Evolutionary conservation across 345 rosid species (phyloP).

Genomic region (Syzygium oleosum): DNA sequence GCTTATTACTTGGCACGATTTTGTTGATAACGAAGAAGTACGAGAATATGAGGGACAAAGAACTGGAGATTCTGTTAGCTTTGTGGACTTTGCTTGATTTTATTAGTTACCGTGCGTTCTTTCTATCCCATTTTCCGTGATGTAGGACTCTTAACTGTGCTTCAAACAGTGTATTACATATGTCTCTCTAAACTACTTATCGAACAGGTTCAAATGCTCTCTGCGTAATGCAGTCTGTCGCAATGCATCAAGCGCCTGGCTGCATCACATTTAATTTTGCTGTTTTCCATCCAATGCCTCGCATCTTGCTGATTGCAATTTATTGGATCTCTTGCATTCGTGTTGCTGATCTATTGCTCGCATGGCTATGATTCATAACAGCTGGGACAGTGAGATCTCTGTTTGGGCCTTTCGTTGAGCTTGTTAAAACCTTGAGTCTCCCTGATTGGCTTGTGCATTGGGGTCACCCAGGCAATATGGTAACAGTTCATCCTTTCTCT

Average conservation of each 20-base stretch:
- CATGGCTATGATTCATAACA: conserved; percentile 9
- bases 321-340: neutral
- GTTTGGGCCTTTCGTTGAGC: conserved; percentile 69
- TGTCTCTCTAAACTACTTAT: neutral
- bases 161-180: neutral
- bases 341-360: neutral
- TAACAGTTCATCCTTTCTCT: conserved; percentile 8
- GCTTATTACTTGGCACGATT: neutral
- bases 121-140: neutral
- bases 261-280: neutral
- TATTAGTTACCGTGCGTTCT: neutral
- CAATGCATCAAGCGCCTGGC: neutral
- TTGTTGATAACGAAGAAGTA: no score
- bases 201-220: neutral
- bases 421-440: conserved; percentile 64
- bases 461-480: conserved; percentile 97
- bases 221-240: neutral
- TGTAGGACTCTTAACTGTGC: neutral
- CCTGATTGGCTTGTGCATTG: conserved; percentile 95
- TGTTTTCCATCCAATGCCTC: neutral
- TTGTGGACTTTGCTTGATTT: neutral
- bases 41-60: neutral
- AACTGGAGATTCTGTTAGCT: neutral
- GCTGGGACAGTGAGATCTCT: conserved; percentile 64
- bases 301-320: neutral